These are phyloP conservation scores for Trifolium dubium DNA, from an alignment of 306 rosid species.

Conservation along the genomic window DNA sequence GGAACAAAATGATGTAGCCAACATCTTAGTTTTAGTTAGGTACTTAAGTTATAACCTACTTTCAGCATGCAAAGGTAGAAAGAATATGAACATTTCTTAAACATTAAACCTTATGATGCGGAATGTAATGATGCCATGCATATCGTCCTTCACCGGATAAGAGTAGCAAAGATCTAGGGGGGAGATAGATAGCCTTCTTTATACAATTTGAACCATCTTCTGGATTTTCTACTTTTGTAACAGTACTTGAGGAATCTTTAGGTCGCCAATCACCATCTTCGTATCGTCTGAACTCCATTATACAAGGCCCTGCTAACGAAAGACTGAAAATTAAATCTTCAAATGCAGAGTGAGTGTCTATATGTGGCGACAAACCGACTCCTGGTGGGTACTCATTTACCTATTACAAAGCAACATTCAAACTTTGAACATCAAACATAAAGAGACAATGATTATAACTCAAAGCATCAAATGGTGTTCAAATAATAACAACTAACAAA, in stretches of 20 bases:
- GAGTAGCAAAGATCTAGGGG: conserved; percentile 80
- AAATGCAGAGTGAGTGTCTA: conserved; percentile 98
- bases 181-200: conserved; percentile 74
- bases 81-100: conserved; percentile 6
- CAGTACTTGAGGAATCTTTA: conserved; percentile 51
- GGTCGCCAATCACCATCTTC: conserved; percentile 53
- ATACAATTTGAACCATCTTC: conserved; percentile 58
- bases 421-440: conserved; percentile 30
- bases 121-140: conserved; percentile 95
- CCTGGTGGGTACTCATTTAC: conserved; percentile 96
- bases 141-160: conserved; percentile 89
- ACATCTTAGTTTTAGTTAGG: too few species aligned
- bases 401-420: conserved; percentile 54
- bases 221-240: conserved; percentile 43
- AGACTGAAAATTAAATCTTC: conserved; percentile 95
- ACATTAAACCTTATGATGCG: conserved; percentile 76
- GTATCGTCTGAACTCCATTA: conserved; percentile 91
- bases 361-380: conserved; percentile 95
- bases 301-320: conserved; percentile 95
- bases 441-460: conserved; percentile 23
- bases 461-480: background rate
- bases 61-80: background rate
- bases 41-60: conserved; percentile 4
- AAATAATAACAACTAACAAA: conserved; percentile 6
- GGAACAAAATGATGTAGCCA: too few species aligned